Conservation (phyloP, 1,139 yeast genomes). For the Suhomyces guaymorum region DNA sequence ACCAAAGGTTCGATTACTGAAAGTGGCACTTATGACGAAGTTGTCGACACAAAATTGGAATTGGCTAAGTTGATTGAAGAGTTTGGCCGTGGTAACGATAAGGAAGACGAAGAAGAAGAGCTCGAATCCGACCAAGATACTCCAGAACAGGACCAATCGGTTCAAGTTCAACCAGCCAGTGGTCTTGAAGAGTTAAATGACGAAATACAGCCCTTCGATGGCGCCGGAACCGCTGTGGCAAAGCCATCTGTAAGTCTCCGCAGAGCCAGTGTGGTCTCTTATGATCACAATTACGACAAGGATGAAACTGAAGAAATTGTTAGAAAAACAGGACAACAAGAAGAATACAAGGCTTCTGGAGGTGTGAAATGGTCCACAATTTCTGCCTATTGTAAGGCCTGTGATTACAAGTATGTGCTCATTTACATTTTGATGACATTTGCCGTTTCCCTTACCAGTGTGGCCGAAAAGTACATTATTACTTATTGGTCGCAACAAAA, state of each 20-base stretch:
- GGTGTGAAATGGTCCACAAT: conserved; percentile 26
- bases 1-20: conserved; percentile 28
- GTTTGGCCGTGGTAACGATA: conserved; percentile 59
- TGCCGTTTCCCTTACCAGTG: conserved; percentile 19
- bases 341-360: conserved; percentile 27
- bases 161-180: no score
- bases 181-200: conserved; percentile 13
- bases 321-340: conserved; percentile 23
- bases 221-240: conserved; percentile 11
- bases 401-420: conserved; percentile 25
- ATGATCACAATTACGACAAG: conserved; percentile 22
- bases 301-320: conserved; percentile 21
- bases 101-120: conserved; percentile 10
- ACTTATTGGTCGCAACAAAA: conserved; percentile 31
- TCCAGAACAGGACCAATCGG: no score
- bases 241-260: conserved; percentile 12
- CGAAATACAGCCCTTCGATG: conserved; percentile 15
- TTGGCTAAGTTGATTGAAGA: conserved; percentile 58
- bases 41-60: conserved; percentile 16
- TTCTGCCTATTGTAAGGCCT: conserved; percentile 29
- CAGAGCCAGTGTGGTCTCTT: conserved; percentile 25
- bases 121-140: conserved; percentile 2
- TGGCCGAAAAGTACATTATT: conserved; percentile 26
- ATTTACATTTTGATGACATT: conserved; percentile 23
- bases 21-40: conserved; percentile 31